Evolutionary conservation across 371 early-diverging fungal genomes (phyloP), one percentile per base, ranked within the genome.

Genomic region (Polyrhizophydium stewartii): DNA sequence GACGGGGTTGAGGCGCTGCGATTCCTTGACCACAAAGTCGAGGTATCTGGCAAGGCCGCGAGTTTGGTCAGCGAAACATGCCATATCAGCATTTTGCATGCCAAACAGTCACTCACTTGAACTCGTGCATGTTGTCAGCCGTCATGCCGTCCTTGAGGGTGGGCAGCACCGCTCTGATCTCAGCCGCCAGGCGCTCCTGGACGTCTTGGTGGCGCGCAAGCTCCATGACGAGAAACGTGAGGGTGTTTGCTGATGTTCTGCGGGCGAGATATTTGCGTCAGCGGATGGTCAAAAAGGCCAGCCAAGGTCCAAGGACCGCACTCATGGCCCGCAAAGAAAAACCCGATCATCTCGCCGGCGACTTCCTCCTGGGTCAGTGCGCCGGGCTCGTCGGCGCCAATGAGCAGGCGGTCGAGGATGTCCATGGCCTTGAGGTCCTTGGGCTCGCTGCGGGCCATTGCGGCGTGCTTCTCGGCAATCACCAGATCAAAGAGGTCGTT

Each of bases 251-350:
- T n/a, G n/a, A n/a, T n/a, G n/a, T n/a, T n/a, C n/a, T n/a, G n/a
- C n/a, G n/a, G n/a, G n/a, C n/a, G n/a, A n/a, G n/a, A n/a, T n/a
- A n/a, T n/a, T n/a, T n/a, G n/a, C n/a, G n/a, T n/a, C n/a, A n/a
- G n/a, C n/a, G n/a, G n/a, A n/a, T n/a, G n/a, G n/a, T n/a, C n/a
- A 50, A n/a, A n/a, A n/a, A n/a, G n/a, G n/a, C n/a, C n/a, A n/a
- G n/a, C n/a, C n/a, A n/a, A n/a, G n/a, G n/a, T n/a, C n/a, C n/a
- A n/a, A n/a, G n/a, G n/a, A n/a, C n/a, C 38, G 9, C 19, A 38
- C 59, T 77, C 77, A 50, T 68, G 66, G 22, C 77, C 77, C 17
- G 77, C 77, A 16, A 77, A 52, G 41, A 70, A 66, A 53, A 77
- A 69, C 7, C 57, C 73, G 35, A 64, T 49, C 16, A 72, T 52